Percentiles rank a stretch among this genome's conserved stretches.
These are phyloP conservation scores for Sonneratia alba DNA, from an alignment of 345 rosid genomes.

Conservation along the genomic window DNA sequence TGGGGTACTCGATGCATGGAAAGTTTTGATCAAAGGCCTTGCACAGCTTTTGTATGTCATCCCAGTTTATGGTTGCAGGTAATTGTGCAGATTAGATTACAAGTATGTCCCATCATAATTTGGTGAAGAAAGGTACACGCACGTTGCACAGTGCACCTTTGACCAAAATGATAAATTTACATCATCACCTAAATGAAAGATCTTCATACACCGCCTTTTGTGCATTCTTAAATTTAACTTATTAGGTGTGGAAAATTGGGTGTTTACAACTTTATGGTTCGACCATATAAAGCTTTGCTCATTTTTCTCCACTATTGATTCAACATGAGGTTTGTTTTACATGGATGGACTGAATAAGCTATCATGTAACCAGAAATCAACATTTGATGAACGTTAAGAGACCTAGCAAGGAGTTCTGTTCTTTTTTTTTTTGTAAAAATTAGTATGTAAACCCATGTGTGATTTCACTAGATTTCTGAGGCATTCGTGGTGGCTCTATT, in stretches of 20 bases:
- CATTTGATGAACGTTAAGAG: background rate
- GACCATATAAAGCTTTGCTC: too few species aligned
- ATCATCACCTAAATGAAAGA: too few species aligned
- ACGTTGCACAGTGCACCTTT: background rate
- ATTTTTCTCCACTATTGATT: too few species aligned
- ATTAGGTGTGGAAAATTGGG: too few species aligned
- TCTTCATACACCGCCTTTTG: too few species aligned
- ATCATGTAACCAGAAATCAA: background rate
- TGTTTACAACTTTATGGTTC: too few species aligned
- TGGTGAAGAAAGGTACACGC: background rate
- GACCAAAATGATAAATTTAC: background rate
- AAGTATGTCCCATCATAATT: slow-evolving; percentile 6
- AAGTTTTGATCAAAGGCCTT: slow-evolving; percentile 61
- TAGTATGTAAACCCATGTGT: background rate
- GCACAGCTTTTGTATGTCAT: slow-evolving; percentile 66
- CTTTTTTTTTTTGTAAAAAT: background rate
- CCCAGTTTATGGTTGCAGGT: slow-evolving; percentile 81
- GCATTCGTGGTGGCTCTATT: background rate
- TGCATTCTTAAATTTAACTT: too few species aligned
- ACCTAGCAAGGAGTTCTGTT: background rate
- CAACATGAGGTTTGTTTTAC: too few species aligned
- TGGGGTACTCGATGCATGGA: slow-evolving; percentile 72
- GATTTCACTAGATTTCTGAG: background rate
- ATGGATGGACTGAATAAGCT: too few species aligned
- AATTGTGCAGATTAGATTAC: background rate